Conservation (phyloP, 192 early-diverging fungal species). For the Linnemannia schmuckeri region DNA sequence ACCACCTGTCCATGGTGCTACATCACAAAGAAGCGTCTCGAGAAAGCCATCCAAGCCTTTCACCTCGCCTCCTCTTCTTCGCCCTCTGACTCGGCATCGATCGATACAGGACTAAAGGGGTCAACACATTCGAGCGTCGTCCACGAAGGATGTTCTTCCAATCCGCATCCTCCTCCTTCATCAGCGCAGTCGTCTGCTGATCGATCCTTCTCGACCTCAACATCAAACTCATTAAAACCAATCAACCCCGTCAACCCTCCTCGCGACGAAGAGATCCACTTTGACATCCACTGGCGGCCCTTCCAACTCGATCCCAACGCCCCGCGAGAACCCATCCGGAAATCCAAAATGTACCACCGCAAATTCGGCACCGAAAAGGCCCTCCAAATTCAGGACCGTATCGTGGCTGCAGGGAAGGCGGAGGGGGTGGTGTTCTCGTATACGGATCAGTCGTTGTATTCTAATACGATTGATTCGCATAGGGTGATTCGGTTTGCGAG, state of each 20-base stretch:
- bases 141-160: neutral
- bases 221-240: neutral
- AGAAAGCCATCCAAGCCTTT: conserved; percentile 6
- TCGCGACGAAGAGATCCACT: neutral
- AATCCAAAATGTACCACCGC: conserved; percentile 1
- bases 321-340: neutral
- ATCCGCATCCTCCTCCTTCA: neutral
- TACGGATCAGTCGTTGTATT: conserved; percentile 18
- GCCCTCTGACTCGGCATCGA: neutral
- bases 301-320: conserved; percentile 31
- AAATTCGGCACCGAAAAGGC: conserved; percentile 20
- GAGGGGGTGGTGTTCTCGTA: conserved; percentile 22
- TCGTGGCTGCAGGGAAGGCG: neutral
- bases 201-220: neutral
- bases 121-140: neutral
- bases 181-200: neutral
- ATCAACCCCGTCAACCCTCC: neutral
- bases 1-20: conserved; percentile 34
- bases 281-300: conserved; percentile 36
- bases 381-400: conserved; percentile 2
- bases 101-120: neutral
- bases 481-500: conserved; percentile 19
- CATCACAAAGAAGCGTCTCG: conserved; percentile 21
- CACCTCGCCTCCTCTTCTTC: neutral
- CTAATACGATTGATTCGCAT: conserved; percentile 28